Evolutionary conservation across 495 filamentous ascomycete genomes (phyloP), one percentile per base, ranked within the genome.

Genomic region (Chaetomium fimeti): DNA sequence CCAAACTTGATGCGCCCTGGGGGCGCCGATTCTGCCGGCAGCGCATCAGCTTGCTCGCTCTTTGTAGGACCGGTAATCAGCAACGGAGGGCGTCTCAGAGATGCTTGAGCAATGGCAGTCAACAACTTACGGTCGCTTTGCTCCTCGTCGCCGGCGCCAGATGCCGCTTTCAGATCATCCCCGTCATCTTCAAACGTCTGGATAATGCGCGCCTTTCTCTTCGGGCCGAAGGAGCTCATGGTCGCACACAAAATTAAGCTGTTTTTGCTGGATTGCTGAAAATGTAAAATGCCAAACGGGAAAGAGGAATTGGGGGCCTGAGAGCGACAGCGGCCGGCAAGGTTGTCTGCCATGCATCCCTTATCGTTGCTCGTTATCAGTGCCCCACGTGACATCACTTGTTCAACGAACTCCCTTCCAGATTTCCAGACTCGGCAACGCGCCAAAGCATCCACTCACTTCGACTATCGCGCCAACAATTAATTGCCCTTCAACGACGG

Each of bases 171-270:
- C 58, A 38, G 51, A 55, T 61, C 36, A 63, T 72, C 45, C 51
- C 70, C 71, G 22, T 86, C 84, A 13, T 89, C 85, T 53, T 89
- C 88, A 64, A 87, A 83, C 1, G 84, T 83, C 24, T 85, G 86
- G 66, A 95, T 87, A 73, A 89, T 89, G 62, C 89, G 86, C 27
- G 89, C 82, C 67, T 91, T 90, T 57, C 90, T 85, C 66, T 89
- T 87, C 36, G 85, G 83, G 7, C 79, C 81, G 66, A 91, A 90
- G 1, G 83, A 79, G 47, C 85, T 86, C 76, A 87, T 92, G 77
- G 36, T 61, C 54, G 40, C 16, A 36, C 32, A 11, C 32, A 56
- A 18, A 9, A 47, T 25, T 16, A 16, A 11, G 13, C 12, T 40
- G 28, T 27, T 12, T 12, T 45, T 22, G 7, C 2, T 60, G 18